phyloP scores from a whole-genome alignment of 495 filamentous ascomycete genomes.

The Daldinia childiae region DNA sequence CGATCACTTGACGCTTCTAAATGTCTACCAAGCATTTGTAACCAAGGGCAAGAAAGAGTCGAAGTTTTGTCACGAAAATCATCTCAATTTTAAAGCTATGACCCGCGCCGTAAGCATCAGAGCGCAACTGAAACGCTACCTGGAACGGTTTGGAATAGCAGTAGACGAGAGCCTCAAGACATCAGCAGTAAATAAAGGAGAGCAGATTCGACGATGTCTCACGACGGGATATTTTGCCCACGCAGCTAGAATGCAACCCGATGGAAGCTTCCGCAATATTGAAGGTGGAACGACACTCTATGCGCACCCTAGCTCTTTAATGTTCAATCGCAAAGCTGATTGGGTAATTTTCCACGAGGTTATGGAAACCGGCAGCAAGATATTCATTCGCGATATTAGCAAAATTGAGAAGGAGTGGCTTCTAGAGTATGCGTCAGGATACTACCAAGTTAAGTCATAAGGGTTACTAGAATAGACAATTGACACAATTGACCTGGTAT shows the following conservation, averaged over 20 bases:
- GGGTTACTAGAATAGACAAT: constrained; percentile 4
- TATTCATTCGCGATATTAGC: constrained; percentile 88
- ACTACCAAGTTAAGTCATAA: constrained; percentile 68
- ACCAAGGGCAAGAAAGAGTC: constrained; percentile 85
- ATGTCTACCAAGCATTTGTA: constrained; percentile 91
- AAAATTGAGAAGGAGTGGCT: constrained; percentile 93
- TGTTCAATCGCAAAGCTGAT: constrained; percentile 98
- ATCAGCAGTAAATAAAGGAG: constrained; percentile 59
- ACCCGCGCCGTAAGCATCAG: constrained; percentile 85
- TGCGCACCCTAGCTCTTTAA: constrained; percentile 90
- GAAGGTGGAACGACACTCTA: constrained; percentile 76
- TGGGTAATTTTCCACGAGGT: constrained; percentile 98
- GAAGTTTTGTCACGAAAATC: constrained; percentile 86
- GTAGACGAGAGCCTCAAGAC: constrained; percentile 66
- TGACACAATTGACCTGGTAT: not conserved
- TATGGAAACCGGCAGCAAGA: constrained; percentile 90
- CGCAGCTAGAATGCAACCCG: constrained; percentile 93
- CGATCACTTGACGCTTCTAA: constrained; percentile 93
- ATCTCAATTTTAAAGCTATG: constrained; percentile 86
- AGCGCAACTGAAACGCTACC: constrained; percentile 83
- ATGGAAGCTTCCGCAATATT: constrained; percentile 88
- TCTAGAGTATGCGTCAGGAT: constrained; percentile 86
- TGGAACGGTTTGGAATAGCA: constrained; percentile 83
- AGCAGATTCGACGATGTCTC: constrained; percentile 85
- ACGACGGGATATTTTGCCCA: constrained; percentile 95